A percentile compares a stretch with the other conserved stretches of the same genome.
Evolutionary conservation across 2,329 filamentous ascomycete genomes (phyloP).

Genomic region (Cryphonectria japonica): DNA sequence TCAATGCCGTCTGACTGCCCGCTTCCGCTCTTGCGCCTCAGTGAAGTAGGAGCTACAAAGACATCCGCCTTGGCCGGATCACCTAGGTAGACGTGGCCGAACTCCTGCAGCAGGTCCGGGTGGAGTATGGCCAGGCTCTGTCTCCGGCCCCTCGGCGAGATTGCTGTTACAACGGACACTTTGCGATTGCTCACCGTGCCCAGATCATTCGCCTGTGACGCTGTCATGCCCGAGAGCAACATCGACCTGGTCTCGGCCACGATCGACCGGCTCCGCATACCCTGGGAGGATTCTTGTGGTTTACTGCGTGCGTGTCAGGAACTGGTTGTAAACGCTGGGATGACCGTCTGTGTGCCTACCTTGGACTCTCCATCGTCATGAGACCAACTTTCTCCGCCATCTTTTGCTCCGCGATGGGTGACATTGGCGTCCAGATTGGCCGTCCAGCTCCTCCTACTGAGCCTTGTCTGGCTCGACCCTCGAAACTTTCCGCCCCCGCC

Average conservation of each 20-base stretch:
- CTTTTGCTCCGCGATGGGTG: slow-evolving; percentile 39
- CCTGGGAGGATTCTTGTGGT: slow-evolving; percentile 27
- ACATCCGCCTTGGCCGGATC: slow-evolving; percentile 48
- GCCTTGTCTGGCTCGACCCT: slow-evolving; percentile 32
- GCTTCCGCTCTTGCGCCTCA: slow-evolving; percentile 40
- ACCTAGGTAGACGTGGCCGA: slow-evolving; percentile 47
- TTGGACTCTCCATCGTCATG: slow-evolving; percentile 34
- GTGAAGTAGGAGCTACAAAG: slow-evolving; percentile 48
- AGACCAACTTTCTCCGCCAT: slow-evolving; percentile 34
- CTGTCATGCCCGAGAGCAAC: slow-evolving; percentile 36
- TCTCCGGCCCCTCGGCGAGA: slow-evolving; percentile 28
- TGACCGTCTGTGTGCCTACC: slow-evolving; percentile 11
- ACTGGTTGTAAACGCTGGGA: slow-evolving; percentile 21
- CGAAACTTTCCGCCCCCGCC: slow-evolving; percentile 41
- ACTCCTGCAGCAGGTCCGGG: slow-evolving; percentile 43
- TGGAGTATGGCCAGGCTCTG: slow-evolving; percentile 36
- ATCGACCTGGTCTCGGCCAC: slow-evolving; percentile 39
- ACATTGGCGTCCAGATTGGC: slow-evolving; percentile 32
- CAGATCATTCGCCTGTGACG: slow-evolving; percentile 24
- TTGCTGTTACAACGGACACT: slow-evolving; percentile 33
- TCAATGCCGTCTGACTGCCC: slow-evolving; percentile 24
- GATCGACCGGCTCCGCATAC: slow-evolving; percentile 31
- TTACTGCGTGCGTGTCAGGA: slow-evolving; percentile 26
- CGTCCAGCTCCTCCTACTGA: slow-evolving; percentile 24
- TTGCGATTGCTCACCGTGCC: slow-evolving; percentile 33